phyloP scores from a whole-genome alignment of 768 basidiomycete species.

The Kwoniella bestiolae region DNA sequence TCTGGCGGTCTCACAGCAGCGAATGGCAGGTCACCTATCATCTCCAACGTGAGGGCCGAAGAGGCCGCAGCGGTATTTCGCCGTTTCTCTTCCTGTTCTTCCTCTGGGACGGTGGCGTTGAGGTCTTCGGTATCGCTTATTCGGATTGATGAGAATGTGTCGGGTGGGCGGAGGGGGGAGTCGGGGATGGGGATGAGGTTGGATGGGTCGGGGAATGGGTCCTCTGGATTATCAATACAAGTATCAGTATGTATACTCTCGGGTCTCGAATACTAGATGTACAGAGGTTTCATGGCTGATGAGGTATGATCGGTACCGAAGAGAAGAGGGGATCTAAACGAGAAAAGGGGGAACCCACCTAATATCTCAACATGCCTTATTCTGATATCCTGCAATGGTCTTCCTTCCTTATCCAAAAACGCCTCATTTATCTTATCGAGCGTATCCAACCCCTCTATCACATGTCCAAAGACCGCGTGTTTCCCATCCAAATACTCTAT shows the following conservation, averaged over 20 bases:
- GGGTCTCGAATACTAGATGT: background rate
- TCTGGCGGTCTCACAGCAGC: conserved; percentile 97
- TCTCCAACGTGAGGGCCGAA: conserved; percentile 93
- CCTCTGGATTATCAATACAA: conserved; percentile 64
- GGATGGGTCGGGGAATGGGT: conserved; percentile 88
- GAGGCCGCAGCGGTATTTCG: conserved; percentile 89
- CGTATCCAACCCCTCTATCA: conserved; percentile 91
- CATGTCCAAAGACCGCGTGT: conserved; percentile 92
- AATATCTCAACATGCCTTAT: conserved; percentile 95
- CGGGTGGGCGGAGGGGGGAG: conserved; percentile 79
- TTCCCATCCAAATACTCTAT: conserved; percentile 95
- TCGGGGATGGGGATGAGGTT: conserved; percentile 73
- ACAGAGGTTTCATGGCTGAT: too few species aligned
- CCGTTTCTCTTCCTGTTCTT: conserved; percentile 77
- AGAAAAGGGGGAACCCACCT: too few species aligned
- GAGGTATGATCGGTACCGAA: background rate
- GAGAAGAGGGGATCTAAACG: too few species aligned
- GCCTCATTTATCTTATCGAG: conserved; percentile 91
- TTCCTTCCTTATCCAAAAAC: conserved; percentile 81
- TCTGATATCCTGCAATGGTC: conserved; percentile 91
- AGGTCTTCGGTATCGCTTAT: conserved; percentile 96
- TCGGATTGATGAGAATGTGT: conserved; percentile 67
- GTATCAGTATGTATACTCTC: background rate
- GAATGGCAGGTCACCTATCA: conserved; percentile 98
- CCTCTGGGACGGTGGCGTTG: conserved; percentile 76